Conservation (phyloP, 2,329 filamentous ascomycete species). For the Bipolaris victoriae region DNA sequence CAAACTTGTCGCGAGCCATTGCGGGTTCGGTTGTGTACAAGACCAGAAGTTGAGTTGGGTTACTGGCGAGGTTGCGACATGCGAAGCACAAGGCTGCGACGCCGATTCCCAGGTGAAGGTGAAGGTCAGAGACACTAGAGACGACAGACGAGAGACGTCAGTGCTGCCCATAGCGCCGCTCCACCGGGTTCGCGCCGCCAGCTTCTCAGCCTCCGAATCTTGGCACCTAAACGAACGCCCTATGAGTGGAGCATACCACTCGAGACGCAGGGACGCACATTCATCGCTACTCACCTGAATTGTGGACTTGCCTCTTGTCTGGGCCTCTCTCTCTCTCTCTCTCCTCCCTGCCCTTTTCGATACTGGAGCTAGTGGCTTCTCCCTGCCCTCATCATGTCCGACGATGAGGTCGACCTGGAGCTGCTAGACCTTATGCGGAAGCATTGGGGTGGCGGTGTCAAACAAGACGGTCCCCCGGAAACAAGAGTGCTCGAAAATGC, state of each 20-base stretch:
- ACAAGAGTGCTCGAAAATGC: slow-evolving; percentile 83
- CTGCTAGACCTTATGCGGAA: slow-evolving; percentile 84
- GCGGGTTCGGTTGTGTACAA: slow-evolving; percentile 21
- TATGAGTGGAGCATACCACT: slow-evolving; percentile 21
- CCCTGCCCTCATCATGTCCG: slow-evolving; percentile 68
- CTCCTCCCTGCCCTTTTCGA: slow-evolving; percentile 6
- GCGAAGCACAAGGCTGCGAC: slow-evolving; percentile 17
- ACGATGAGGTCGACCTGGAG: slow-evolving; percentile 89
- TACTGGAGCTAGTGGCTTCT: slow-evolving; percentile 10
- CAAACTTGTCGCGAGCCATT: slow-evolving; percentile 57
- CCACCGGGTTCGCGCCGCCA: slow-evolving; percentile 16
- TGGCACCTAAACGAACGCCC: slow-evolving; percentile 30
- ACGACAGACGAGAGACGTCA: slow-evolving; percentile 26
- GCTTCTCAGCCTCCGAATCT: slow-evolving; percentile 33
- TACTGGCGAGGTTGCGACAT: slow-evolving; percentile 25
- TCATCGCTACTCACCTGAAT: background rate
- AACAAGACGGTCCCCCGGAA: slow-evolving; percentile 66
- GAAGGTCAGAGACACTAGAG: slow-evolving; percentile 25
- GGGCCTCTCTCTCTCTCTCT: background rate
- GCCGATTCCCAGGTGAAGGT: slow-evolving; percentile 12
- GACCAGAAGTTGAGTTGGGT: slow-evolving; percentile 14
- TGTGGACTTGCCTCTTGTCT: background rate
- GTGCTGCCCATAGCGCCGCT: slow-evolving; percentile 26
- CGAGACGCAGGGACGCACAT: slow-evolving; percentile 6
- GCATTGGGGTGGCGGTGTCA: slow-evolving; percentile 69